Base-by-base conservation (phyloP, 73 alveolate genomes). In the Diophrys appendiculata region DNA sequence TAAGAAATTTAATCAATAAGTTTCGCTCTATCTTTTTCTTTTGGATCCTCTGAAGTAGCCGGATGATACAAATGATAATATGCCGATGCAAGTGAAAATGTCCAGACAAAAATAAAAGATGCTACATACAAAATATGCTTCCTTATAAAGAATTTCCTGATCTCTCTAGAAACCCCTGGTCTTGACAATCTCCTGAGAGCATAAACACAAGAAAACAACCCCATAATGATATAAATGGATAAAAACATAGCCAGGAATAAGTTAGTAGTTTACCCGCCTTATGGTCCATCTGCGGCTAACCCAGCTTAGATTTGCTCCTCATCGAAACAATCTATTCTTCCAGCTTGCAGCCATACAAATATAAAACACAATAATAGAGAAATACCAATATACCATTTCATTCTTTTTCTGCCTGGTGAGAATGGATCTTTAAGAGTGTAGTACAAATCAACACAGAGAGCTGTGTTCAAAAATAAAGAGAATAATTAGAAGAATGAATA, bases 81-180 rank as follows among this genome's bases (percentile, higher is more conserved):
- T 5, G 88, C 73, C 1, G 52, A 29, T 14, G 88, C 82, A 5
- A 85, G 72, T 27, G 78, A 68, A 33, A 78, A 71, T 11, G 86
- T 85, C 92, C 92, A 85, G 54, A 85, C 33, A 52, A 79, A 68
- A 55, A 85, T 85, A 64, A 78, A 85, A 43, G 77, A 77, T 0
- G 78, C 82, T 18, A 85, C 92, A 54, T 85, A 85, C 52, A 43
- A 73, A 52, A 78, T 85, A 60, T 85, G 92, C 81, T 85, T 85
- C 22, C 86, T 22, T 28, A 78, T 52, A 33, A 73, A 85, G 29
- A 85, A 72, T 69, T 29, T 35, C 56, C 86, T 77, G 35, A 85
- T 79, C 68, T 85, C 82, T 43, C 43, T 65, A 8, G 85, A 67
- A 60, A 85, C 68, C 0, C 92, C 92, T 2, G 92, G 92, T 35